Base-by-base conservation (phyloP, 208 protist genomes). In the Crithidia thermophila region DNA sequence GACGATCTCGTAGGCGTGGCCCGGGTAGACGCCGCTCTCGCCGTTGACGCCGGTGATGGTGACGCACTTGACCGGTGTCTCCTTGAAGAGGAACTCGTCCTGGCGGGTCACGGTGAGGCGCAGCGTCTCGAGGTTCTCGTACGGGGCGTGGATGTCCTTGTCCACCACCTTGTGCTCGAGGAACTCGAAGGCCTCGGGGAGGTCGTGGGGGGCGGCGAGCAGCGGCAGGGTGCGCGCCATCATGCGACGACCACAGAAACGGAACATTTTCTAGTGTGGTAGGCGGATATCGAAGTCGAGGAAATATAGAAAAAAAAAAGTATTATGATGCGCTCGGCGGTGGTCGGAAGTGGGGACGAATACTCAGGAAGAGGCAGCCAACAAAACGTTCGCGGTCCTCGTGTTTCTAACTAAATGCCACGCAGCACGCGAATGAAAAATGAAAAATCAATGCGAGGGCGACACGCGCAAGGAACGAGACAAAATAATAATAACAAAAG, bases 1-100 rank as follows among this genome's bases (percentile, higher is more conserved):
- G 58, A 64, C 80, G 74, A 97, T 94, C 64, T 93, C 81, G 77
- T 97, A 97, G 5, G 88, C 90, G 67, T 97, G 92, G 49, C 92
- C 86, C 27, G 92, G 86, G 71, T 86, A 92, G 31, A 97, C 84
- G 46, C 92, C 92, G 64, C 71, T 87, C 55, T 97, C 90, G 43
- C 92, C 92, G 57, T 94, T 91, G 2, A 75, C 71, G 25, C 85
- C 85, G 8, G 60, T 79, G 42, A 97, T 79, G 2, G 88, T 94
- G 30, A 97, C 84, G 46, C 88, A 92, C 74, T 94, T 93, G 10
- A 95, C 90, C 27, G 77, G 66, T 20, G 86, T 61, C 72, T 95
- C 83, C 21, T 79, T 85, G 52, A 93, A 84, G 40, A 97, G 53
- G 59, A 93, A 94, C 75, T 97, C 92, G 61, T 97, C 92, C 75